These are phyloP conservation scores for Botrytis byssoidea DNA, from an alignment of 2,329 filamentous ascomycete genomes.

Conservation along the genomic window DNA sequence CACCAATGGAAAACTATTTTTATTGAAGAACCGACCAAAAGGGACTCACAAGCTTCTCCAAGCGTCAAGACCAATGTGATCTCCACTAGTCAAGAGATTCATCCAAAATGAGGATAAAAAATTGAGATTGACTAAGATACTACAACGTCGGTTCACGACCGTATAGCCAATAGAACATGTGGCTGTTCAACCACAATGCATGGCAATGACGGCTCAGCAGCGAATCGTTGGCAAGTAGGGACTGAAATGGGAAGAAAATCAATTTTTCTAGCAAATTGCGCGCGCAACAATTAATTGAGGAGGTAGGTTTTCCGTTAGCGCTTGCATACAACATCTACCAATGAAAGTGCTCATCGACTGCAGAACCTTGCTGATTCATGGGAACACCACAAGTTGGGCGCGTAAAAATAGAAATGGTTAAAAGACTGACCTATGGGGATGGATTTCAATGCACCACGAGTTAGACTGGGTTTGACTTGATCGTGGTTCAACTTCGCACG, in stretches of 20 bases:
- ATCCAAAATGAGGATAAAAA: background rate
- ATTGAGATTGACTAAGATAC: constrained; percentile 9
- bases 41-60: constrained; percentile 1
- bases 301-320: constrained; percentile 8
- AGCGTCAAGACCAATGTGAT: constrained; percentile 17
- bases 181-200: constrained; percentile 9
- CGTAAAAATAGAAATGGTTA: constrained; percentile 19
- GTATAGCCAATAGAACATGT: constrained; percentile 11
- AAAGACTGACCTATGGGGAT: background rate
- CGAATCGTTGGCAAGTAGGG: constrained; percentile 11
- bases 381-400: constrained; percentile 11
- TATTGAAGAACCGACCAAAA: constrained; percentile 21
- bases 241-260: constrained; percentile 2
- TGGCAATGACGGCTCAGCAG: background rate
- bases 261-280: constrained; percentile 17
- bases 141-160: constrained; percentile 3
- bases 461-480: constrained; percentile 13
- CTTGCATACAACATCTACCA: constrained; percentile 18
- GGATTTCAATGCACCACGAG: background rate
- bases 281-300: constrained; percentile 17
- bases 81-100: background rate
- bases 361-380: constrained; percentile 13
- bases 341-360: constrained; percentile 10
- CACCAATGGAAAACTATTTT: constrained; percentile 6
- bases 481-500: constrained; percentile 1